phyloP scores from a whole-genome alignment of 208 protist genomes.

The Leishmania amazonensis region DNA sequence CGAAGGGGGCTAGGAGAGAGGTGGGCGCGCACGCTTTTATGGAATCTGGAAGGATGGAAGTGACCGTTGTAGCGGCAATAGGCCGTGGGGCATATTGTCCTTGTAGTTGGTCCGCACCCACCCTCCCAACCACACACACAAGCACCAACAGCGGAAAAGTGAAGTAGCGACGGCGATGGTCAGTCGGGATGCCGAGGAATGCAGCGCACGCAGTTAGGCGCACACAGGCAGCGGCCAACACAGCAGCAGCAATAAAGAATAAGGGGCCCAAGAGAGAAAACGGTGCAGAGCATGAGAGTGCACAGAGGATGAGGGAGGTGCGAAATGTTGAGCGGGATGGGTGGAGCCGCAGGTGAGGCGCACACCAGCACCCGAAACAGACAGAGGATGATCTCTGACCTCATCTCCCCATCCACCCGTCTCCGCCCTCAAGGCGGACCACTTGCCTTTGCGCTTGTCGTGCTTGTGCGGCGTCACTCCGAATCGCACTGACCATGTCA shows the following conservation, averaged over 20 bases:
- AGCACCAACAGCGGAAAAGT: not conserved
- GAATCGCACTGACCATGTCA: not conserved
- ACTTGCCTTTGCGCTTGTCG: not conserved
- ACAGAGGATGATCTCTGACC: not conserved
- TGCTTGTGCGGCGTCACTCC: not conserved
- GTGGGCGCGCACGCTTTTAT: not conserved
- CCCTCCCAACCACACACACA: not conserved
- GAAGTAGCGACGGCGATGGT: not conserved
- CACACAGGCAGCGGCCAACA: not conserved
- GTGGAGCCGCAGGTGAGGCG: not conserved
- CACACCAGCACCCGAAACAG: not conserved
- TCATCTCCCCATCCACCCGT: not conserved
- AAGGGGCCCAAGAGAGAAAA: not conserved
- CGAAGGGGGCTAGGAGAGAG: not conserved
- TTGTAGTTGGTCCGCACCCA: not conserved
- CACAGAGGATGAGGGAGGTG: not conserved
- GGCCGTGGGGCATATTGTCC: not conserved
- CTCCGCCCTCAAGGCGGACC: not conserved
- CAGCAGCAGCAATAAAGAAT: not conserved
- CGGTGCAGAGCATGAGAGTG: not conserved
- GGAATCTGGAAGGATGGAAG: not conserved
- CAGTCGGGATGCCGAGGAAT: not conserved
- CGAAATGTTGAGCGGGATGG: not conserved
- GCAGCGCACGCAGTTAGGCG: not conserved
- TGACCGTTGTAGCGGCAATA: not conserved